These are phyloP conservation scores for Volvariella volvacea DNA, from an alignment of 1,284 basidiomycete genomes.

Conservation along the genomic window DNA sequence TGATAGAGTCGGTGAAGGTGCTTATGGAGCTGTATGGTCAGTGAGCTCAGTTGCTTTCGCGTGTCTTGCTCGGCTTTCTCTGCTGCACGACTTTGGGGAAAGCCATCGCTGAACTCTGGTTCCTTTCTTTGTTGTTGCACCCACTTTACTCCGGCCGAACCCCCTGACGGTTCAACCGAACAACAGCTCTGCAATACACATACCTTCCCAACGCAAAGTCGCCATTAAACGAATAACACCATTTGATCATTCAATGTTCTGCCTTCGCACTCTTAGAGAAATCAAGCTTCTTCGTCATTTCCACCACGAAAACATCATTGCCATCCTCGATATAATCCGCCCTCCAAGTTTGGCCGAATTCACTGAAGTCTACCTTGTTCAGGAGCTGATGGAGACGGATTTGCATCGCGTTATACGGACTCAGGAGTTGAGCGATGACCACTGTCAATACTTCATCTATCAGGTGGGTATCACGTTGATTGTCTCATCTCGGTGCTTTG, in stretches of 20 bases:
- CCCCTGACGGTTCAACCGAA: conserved; percentile 1
- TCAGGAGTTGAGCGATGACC: conserved; percentile 82
- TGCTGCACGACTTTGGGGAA: no score
- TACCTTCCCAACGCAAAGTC: conserved; percentile 58
- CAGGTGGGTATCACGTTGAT: conserved; percentile 52
- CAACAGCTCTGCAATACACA: conserved; percentile 60
- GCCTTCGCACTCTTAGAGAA: conserved; percentile 79
- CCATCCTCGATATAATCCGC: conserved; percentile 75
- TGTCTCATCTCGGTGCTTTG: no score
- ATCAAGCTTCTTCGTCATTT: conserved; percentile 82
- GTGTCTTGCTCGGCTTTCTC: not conserved
- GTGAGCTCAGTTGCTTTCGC: not conserved
- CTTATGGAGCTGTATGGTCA: conserved; percentile 69
- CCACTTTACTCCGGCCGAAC: not conserved
- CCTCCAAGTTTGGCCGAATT: conserved; percentile 60
- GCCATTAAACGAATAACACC: conserved; percentile 82
- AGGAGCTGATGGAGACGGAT: conserved; percentile 91
- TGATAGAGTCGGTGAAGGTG: conserved; percentile 82
- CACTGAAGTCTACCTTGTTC: conserved; percentile 76
- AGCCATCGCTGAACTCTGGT: conserved; percentile 3
- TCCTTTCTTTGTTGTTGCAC: conserved; percentile 34
- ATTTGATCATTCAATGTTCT: conserved; percentile 87
- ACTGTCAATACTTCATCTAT: conserved; percentile 94
- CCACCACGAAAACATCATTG: conserved; percentile 77
- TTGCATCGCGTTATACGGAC: conserved; percentile 85